Evolutionary conservation across 768 basidiomycete species (phyloP).

Genomic region (Amanita jacksonii): DNA sequence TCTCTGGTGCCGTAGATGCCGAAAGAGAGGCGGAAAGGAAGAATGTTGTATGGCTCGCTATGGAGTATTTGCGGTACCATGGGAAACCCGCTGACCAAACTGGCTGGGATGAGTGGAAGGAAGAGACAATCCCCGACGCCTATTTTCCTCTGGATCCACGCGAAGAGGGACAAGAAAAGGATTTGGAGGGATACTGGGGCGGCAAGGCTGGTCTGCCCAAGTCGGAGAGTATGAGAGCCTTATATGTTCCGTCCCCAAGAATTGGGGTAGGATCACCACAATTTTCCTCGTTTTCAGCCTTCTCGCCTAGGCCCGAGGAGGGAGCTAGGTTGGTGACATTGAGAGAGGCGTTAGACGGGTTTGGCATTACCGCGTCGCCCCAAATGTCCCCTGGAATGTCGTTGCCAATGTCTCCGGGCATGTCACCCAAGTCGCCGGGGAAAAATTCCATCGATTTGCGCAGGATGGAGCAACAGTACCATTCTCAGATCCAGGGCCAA

Average conservation of each 20-base stretch:
- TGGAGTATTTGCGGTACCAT: conserved; percentile 54
- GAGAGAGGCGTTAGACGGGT: conserved; percentile 30
- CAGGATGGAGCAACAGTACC: conserved; percentile 19
- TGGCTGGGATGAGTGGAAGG: conserved; percentile 51
- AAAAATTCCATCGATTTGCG: conserved; percentile 18
- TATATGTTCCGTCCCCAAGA: conserved; percentile 42
- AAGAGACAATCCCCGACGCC: conserved; percentile 39
- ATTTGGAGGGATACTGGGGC: conserved; percentile 17
- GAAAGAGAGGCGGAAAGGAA: conserved; percentile 29
- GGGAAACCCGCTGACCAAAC: conserved; percentile 38
- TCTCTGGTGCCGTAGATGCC: conserved; percentile 38
- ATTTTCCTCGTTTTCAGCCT: conserved; percentile 42
- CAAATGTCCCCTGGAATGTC: not conserved
- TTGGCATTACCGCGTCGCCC: conserved; percentile 13
- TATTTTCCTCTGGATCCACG: too few species aligned
- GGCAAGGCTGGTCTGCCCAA: conserved; percentile 23
- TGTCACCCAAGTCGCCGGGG: conserved; percentile 14
- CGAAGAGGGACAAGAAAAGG: too few species aligned
- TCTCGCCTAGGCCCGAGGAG: conserved; percentile 45
- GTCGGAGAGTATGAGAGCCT: conserved; percentile 43
- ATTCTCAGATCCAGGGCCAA: conserved; percentile 10
- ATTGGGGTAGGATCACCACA: conserved; percentile 34
- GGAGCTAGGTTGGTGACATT: conserved; percentile 30
- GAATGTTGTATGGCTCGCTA: conserved; percentile 56
- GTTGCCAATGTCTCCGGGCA: not conserved